phyloP scores from a whole-genome alignment of 768 basidiomycete species.

The Rhodosporidiobolus sp. region DNA sequence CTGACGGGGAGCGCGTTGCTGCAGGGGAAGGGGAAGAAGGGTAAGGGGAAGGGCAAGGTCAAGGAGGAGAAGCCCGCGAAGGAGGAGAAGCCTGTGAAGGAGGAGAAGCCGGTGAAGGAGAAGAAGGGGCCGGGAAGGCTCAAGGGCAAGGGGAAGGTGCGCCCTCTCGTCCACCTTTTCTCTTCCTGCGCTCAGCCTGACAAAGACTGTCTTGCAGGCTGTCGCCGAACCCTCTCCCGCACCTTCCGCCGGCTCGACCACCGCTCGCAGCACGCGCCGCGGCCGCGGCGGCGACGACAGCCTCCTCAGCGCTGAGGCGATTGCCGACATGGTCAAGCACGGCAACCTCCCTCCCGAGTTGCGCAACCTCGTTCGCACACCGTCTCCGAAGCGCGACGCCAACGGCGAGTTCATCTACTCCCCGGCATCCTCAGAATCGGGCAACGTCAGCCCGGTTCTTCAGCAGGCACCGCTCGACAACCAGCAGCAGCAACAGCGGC shows the following conservation, averaged over 20 bases:
- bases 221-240: neutral
- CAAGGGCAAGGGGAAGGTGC: too few species aligned
- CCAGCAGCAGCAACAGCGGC: neutral
- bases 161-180: neutral
- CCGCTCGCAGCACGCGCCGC: neutral
- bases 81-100: neutral
- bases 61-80: neutral
- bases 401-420: neutral
- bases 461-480: neutral
- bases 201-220: too few species aligned
- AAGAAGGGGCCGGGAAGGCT: neutral
- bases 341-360: neutral
- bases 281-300: neutral
- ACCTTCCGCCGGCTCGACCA: neutral
- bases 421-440: neutral
- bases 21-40: neutral
- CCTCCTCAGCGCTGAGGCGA: neutral
- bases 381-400: conserved; percentile 8
- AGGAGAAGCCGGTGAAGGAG: neutral
- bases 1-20: neutral
- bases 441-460: neutral
- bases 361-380: neutral
- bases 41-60: neutral
- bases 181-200: neutral
- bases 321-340: neutral